Evolutionary conservation across 1,139 yeast genomes (phyloP).

Genomic region (Hansenula lynferdii): DNA sequence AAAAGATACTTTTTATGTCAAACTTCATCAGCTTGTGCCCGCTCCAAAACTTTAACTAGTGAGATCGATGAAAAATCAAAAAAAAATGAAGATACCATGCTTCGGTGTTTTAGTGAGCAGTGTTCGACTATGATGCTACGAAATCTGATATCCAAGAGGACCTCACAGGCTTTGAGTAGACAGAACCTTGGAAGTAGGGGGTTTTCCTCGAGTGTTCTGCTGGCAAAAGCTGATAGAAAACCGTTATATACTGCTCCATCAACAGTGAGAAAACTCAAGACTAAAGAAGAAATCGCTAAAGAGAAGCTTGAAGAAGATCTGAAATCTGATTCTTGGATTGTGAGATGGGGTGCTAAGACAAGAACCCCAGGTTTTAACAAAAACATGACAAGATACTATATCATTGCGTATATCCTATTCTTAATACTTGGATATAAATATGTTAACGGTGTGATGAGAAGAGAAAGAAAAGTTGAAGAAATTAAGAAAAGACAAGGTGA

Average conservation of each 20-base stretch:
- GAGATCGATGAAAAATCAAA: no score
- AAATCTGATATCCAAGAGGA: not conserved
- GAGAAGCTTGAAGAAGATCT: constrained; percentile 28
- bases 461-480: constrained; percentile 56
- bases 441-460: constrained; percentile 61
- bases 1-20: no score
- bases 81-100: no score
- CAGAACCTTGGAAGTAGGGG: not conserved
- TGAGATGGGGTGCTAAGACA: constrained; percentile 43
- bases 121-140: not conserved
- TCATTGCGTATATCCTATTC: constrained; percentile 53
- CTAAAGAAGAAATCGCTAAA: constrained; percentile 25
- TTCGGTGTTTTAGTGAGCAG: no score
- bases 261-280: constrained; percentile 22
- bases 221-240: constrained; percentile 5
- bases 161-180: not conserved
- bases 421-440: constrained; percentile 58
- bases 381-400: constrained; percentile 47
- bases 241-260: constrained; percentile 20
- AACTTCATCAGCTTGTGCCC: no score
- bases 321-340: constrained; percentile 26
- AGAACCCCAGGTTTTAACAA: constrained; percentile 39
- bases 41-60: no score
- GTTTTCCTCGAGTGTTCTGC: not conserved
- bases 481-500: constrained; percentile 35